Evolutionary conservation across 495 filamentous ascomycete genomes (phyloP).

Genomic region (Rostrohypoxylon terebratum): DNA sequence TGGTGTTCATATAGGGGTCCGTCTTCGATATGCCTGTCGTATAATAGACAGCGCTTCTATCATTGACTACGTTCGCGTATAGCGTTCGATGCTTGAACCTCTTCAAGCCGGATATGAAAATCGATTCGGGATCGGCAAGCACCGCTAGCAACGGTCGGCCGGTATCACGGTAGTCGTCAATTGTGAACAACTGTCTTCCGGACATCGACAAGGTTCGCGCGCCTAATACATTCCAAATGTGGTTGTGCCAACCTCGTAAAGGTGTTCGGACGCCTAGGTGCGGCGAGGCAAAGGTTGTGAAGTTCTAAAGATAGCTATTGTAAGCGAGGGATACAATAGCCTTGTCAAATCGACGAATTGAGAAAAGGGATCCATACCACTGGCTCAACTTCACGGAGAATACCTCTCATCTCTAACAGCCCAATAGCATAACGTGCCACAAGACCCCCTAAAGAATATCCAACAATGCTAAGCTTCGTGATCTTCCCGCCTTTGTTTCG

Average conservation of each 20-base stretch:
- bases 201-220: conserved; percentile 80
- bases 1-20: conserved; percentile 79
- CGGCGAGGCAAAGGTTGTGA: conserved; percentile 90
- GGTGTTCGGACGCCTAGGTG: conserved; percentile 89
- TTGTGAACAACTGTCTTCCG: conserved; percentile 86
- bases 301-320: conserved; percentile 71
- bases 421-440: conserved; percentile 90
- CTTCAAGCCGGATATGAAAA: conserved; percentile 84
- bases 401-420: conserved; percentile 80
- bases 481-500: conserved; percentile 73
- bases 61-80: conserved; percentile 89
- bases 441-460: conserved; percentile 90
- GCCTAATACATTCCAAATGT: conserved; percentile 84
- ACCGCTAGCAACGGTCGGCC: conserved; percentile 81
- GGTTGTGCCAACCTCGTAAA: conserved; percentile 70
- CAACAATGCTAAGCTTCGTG: conserved; percentile 83
- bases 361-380: conserved; percentile 63
- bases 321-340: conserved; percentile 28
- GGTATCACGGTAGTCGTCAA: conserved; percentile 86
- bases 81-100: conserved; percentile 77
- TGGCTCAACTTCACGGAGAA: conserved; percentile 81
- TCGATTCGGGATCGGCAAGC: conserved; percentile 83
- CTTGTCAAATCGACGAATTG: not conserved
- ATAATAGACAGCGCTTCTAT: conserved; percentile 82
- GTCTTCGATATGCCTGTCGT: conserved; percentile 78